Base-by-base conservation (phyloP, 257 asterid species). In the Eucommia ulmoides region DNA sequence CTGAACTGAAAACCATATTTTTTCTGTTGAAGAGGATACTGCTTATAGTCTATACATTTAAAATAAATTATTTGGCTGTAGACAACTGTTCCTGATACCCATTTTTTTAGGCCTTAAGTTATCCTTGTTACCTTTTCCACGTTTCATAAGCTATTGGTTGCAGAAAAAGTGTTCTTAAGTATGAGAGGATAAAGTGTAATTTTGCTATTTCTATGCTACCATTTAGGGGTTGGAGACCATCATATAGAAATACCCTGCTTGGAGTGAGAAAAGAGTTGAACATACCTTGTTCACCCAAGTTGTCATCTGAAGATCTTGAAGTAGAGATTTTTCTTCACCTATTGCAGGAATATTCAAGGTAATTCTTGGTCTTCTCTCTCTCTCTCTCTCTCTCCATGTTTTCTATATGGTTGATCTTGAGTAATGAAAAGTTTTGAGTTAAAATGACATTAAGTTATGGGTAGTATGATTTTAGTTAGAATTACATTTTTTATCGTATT, bases 191-290 rank as follows among this genome's bases (percentile, higher is more conserved):
- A n/a, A n/a, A n/a, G n/a, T n/a, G n/a, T n/a, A n/a, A n/a, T n/a
- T n/a, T n/a, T n/a, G n/a, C n/a, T n/a, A n/a, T n/a, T n/a, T n/a
- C n/a, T n/a, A n/a, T n/a, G n/a, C n/a, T n/a, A n/a, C n/a, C n/a
- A n/a, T n/a, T n/a, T 61, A 91, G 99, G 93, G 93, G 96, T 62
- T 73, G 83, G 93, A 79, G 99, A 55, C 99, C 99, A 59, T 76
- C 98, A 15, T 91, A 91, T 58, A 72, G 87, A 71, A 74, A 69
- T 24, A 89, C 81, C 58, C 61, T 91, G 69, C 95, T 86, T 69
- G 91, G 67, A 65, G 75, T 91, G 52, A 73, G 89, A 70, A 82
- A 81, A 59, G 79, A 68, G 52, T 61, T 86, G 51, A 78, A 69
- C 23, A 50, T 91, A 60, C 88, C 68, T 41, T 91, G 99, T 67